phyloP scores from a whole-genome alignment of 345 rosid species.

The Excoecaria agallocha region DNA sequence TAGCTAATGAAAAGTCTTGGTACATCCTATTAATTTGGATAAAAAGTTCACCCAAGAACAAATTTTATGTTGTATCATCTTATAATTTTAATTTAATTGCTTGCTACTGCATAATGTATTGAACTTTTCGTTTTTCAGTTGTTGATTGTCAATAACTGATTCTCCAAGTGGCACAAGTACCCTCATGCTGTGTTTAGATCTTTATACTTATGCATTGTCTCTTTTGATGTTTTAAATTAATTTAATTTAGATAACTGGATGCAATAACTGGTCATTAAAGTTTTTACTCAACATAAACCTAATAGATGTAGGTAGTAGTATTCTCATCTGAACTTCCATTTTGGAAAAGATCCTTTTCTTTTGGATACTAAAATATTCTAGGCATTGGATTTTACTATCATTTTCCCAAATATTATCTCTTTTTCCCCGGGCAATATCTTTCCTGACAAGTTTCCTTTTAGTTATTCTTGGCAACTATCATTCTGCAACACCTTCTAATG shows the following conservation, averaged over 20 bases:
- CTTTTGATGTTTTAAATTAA: background rate
- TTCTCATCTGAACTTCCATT: background rate
- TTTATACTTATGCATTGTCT: background rate
- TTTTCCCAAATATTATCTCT: conserved; percentile 4
- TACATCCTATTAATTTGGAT: background rate
- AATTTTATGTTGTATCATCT: background rate
- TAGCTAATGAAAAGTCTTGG: background rate
- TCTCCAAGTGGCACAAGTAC: background rate
- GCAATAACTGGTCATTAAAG: background rate
- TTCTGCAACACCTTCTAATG: conserved; percentile 31
- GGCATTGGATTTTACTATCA: background rate
- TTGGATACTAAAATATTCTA: background rate
- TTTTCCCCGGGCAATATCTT: background rate
- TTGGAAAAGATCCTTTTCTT: background rate
- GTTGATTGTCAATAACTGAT: background rate
- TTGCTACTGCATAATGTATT: background rate
- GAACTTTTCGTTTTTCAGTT: background rate
- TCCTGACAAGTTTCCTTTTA: conserved; percentile 31
- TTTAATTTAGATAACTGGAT: background rate
- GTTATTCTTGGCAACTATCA: conserved; percentile 60
- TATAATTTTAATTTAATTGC: background rate
- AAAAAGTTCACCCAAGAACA: background rate
- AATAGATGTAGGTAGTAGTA: background rate
- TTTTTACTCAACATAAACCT: background rate
- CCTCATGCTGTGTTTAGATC: background rate